Evolutionary conservation across 495 filamentous ascomycete genomes (phyloP).

Genomic region (Rhizodiscina lignyota): DNA sequence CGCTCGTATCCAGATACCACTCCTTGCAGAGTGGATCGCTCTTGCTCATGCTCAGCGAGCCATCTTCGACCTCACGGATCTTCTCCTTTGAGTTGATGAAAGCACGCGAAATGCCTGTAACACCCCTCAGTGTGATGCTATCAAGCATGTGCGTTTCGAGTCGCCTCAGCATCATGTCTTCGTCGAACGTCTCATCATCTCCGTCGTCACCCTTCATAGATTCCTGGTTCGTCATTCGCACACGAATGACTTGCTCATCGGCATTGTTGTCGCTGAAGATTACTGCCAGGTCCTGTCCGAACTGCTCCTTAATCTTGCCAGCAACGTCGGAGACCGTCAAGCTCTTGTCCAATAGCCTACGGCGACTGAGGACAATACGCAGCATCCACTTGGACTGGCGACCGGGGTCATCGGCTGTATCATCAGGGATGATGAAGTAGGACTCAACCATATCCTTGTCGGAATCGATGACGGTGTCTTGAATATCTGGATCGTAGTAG

Average conservation of each 20-base stretch:
- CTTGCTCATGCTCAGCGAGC: constrained; percentile 51
- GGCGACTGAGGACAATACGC: constrained; percentile 81
- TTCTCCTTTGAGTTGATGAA: constrained; percentile 74
- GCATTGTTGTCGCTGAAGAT: constrained; percentile 98
- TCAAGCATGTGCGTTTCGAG: constrained; percentile 84
- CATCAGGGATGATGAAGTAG: constrained; percentile 89
- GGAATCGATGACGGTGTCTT: constrained; percentile 64
- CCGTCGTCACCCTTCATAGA: constrained; percentile 57
- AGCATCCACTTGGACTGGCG: constrained; percentile 88
- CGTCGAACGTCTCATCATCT: constrained; percentile 58
- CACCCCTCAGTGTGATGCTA: constrained; percentile 75
- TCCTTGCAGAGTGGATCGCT: constrained; percentile 60
- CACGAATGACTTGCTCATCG: constrained; percentile 84
- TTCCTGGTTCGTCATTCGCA: constrained; percentile 60
- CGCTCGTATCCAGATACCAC: constrained; percentile 89
- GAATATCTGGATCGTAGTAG: constrained; percentile 90
- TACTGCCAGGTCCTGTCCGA: constrained; percentile 72
- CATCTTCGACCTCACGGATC: constrained; percentile 44
- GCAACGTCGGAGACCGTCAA: constrained; percentile 86
- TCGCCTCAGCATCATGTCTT: constrained; percentile 79
- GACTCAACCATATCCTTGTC: constrained; percentile 92
- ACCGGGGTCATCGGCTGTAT: constrained; percentile 43
- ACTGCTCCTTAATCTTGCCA: constrained; percentile 70
- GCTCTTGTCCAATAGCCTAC: constrained; percentile 88
- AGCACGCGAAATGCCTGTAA: constrained; percentile 70